phyloP scores from a whole-genome alignment of 2,329 filamentous ascomycete species.

The Phialophora tarda region DNA sequence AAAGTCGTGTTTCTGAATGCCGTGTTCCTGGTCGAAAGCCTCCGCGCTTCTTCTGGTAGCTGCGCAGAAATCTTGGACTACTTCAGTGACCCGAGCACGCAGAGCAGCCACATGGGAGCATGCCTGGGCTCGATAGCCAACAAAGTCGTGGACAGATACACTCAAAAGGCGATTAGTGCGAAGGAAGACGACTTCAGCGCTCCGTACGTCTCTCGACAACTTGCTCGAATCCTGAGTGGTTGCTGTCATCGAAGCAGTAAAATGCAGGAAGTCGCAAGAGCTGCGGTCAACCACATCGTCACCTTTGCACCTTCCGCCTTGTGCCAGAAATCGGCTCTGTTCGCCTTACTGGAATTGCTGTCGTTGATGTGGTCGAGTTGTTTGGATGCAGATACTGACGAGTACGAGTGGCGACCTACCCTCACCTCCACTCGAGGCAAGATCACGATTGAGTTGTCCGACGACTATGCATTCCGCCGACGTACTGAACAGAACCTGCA shows the following conservation, averaged over 20 bases:
- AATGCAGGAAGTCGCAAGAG: constrained; percentile 84
- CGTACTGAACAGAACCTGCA: constrained; percentile 79
- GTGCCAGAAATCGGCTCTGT: constrained; percentile 87
- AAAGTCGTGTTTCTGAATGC: constrained; percentile 92
- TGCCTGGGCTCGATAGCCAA: constrained; percentile 68
- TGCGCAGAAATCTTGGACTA: constrained; percentile 90
- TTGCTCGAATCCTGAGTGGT: constrained; percentile 78
- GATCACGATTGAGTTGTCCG: constrained; percentile 87
- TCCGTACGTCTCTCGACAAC: constrained; percentile 84
- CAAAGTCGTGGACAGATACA: constrained; percentile 78
- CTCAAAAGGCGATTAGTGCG: constrained; percentile 74
- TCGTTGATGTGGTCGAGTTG: constrained; percentile 96
- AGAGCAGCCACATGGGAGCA: constrained; percentile 63
- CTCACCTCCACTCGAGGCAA: constrained; percentile 78
- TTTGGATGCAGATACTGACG: constrained; percentile 89
- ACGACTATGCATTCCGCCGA: constrained; percentile 83
- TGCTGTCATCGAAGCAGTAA: constrained; percentile 94
- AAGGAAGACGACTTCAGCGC: constrained; percentile 81
- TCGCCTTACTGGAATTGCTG: constrained; percentile 87
- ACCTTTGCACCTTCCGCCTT: constrained; percentile 83
- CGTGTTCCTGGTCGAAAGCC: constrained; percentile 83
- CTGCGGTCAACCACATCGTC: constrained; percentile 85
- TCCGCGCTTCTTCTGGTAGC: constrained; percentile 84
- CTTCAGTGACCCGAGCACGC: constrained; percentile 88
- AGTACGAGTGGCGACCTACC: constrained; percentile 83